Evolutionary conservation across 768 basidiomycete species (phyloP), one percentile per base, ranked within the genome.

Genomic region (Kwoniella dendrophila): DNA sequence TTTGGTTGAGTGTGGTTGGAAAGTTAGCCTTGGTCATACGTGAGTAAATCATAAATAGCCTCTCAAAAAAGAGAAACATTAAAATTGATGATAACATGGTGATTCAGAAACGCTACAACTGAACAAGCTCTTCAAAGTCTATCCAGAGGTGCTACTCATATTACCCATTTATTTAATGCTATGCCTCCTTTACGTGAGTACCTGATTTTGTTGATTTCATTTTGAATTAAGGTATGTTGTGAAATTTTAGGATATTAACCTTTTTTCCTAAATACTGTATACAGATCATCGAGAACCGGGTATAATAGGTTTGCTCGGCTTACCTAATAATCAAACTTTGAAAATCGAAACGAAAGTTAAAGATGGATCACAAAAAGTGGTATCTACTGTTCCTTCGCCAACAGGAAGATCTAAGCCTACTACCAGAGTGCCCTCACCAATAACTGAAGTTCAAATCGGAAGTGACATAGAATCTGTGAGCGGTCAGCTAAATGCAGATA

Each of bases 21-120:
- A 86, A 6, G 87, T 91, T 78, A 89, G 88, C n/a, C 88, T 94
- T 36, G 92, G 92, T 1, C 92, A 95, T 80, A 91, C 88, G 90
- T 90, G 58, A 56, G 81, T 40, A 30, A 27, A 45, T 18, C n/a
- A n/a, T n/a, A n/a, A n/a, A n/a, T n/a, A n/a, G n/a, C n/a, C n/a
- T n/a, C n/a, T n/a, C n/a, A n/a, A 22, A 18, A 29, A 36, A 22
- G 10, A 30, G 41, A 27, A 27, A 29, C 7, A 24, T 7, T 4
- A 30, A 36, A 29, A 47, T 16, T 36, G 30, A 47, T 65, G 27
- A 50, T 22, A 59, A 27, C 38, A n/a, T 55, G 44, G 24, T 34
- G 1, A 41, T 50, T 38, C 57, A 92, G 90, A 69, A 85, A 86
- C 69, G 91, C 91, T 24, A 85, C 85, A 16, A 88, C 90, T 1